Evolutionary conservation across 2,329 filamentous ascomycete species (phyloP).

Genomic region (Byssochlamys sp.): DNA sequence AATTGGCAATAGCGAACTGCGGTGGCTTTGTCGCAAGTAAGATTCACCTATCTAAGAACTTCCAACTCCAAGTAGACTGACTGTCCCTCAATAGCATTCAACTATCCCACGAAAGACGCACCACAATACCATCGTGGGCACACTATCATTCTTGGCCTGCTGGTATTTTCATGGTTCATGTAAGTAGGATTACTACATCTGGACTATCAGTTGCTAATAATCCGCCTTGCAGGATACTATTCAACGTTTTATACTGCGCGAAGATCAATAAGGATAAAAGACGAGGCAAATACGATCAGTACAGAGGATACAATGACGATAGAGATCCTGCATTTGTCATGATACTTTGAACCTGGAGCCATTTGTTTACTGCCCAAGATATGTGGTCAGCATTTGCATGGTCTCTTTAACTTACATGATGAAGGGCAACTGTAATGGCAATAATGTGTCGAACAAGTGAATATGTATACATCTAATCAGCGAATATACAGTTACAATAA

Average conservation of each 20-base stretch:
- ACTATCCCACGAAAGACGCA: constrained; percentile 49
- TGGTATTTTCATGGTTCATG: constrained; percentile 56
- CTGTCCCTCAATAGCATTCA: constrained; percentile 41
- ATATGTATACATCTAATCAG: too few species aligned
- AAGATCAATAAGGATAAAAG: constrained; percentile 57
- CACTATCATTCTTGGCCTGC: constrained; percentile 49
- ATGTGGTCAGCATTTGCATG: too few species aligned
- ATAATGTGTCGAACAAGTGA: too few species aligned
- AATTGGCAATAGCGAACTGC: constrained; percentile 57
- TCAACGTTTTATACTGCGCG: constrained; percentile 53
- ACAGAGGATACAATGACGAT: constrained; percentile 51
- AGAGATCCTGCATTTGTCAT: constrained; percentile 54
- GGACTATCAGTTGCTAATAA: constrained; percentile 9
- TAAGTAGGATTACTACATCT: constrained; percentile 32
- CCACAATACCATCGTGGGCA: constrained; percentile 54
- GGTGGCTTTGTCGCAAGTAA: constrained; percentile 56
- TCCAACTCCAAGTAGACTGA: constrained; percentile 2
- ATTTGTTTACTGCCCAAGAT: neutral
- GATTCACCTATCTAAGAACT: constrained; percentile 10
- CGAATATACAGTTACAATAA: too few species aligned
- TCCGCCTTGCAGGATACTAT: constrained; percentile 39
- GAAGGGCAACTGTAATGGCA: too few species aligned
- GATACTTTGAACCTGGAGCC: constrained; percentile 40
- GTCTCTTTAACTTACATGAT: too few species aligned
- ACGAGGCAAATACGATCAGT: constrained; percentile 50